Evolutionary conservation across 352 stramenopile genomes (phyloP).

Genomic region (Phytophthora fragariae): DNA sequence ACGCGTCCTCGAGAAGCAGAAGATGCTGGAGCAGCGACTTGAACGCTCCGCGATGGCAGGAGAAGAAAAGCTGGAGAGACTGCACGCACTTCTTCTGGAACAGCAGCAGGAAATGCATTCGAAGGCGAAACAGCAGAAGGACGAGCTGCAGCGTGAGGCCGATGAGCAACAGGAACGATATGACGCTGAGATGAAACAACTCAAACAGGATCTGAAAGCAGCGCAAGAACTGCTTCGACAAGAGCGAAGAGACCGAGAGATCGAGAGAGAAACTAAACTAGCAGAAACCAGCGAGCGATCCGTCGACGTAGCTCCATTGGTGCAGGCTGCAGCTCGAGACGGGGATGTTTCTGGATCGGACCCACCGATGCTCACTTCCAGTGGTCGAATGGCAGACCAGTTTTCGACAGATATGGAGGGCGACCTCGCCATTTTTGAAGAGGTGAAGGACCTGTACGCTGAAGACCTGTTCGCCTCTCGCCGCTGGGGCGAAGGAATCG

Average conservation of each 20-base stretch:
- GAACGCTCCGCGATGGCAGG: slow-evolving; percentile 27
- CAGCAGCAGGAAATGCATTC: slow-evolving; percentile 47
- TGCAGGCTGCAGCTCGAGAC: not conserved
- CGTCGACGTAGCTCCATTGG: not conserved
- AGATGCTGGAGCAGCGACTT: slow-evolving; percentile 54
- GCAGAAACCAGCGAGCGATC: slow-evolving; percentile 27
- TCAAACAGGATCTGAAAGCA: slow-evolving; percentile 51
- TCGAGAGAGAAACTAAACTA: slow-evolving; percentile 52
- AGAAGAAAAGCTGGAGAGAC: slow-evolving; percentile 28
- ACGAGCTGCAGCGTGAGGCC: slow-evolving; percentile 48
- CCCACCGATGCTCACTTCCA: not conserved
- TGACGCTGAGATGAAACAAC: slow-evolving; percentile 40
- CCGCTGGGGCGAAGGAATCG: slow-evolving; percentile 22
- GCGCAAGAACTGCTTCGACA: slow-evolving; percentile 59
- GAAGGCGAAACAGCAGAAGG: slow-evolving; percentile 63
- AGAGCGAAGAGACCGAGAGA: slow-evolving; percentile 49
- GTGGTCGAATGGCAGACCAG: slow-evolving; percentile 14
- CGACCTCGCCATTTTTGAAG: slow-evolving; percentile 56
- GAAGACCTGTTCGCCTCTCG: slow-evolving; percentile 44
- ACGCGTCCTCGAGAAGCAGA: slow-evolving; percentile 69
- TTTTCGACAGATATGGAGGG: slow-evolving; percentile 25
- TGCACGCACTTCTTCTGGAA: slow-evolving; percentile 24
- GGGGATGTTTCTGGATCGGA: not conserved
- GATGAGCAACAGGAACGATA: slow-evolving; percentile 38
- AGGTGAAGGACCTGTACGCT: slow-evolving; percentile 49